Evolutionary conservation across 176 grass and related monocot species (phyloP).

Genomic region (Paspalum notatum): DNA sequence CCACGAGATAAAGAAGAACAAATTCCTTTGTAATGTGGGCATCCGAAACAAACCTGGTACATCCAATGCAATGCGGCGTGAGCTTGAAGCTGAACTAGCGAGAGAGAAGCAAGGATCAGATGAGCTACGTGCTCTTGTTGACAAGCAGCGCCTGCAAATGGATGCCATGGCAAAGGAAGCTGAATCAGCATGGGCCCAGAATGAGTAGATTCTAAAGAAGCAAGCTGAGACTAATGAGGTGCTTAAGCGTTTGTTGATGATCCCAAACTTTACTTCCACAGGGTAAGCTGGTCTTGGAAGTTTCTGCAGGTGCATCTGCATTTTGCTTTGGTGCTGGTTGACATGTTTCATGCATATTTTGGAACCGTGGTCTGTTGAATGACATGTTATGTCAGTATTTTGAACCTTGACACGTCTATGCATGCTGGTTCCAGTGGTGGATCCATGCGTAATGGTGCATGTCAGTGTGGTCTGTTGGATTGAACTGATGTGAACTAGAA

Average conservation of each 20-base stretch:
- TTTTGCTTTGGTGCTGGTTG: too few relatives aligned
- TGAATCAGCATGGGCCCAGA: neutral
- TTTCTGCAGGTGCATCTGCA: too few relatives aligned
- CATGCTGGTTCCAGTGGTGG: too few relatives aligned
- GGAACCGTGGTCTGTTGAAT: too few relatives aligned
- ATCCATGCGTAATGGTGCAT: too few relatives aligned
- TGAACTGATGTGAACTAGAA: too few relatives aligned
- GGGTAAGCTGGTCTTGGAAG: too few relatives aligned
- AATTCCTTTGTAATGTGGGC: neutral
- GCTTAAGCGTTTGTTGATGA: neutral
- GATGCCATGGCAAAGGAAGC: neutral
- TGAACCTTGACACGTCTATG: too few relatives aligned
- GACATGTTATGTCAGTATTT: too few relatives aligned
- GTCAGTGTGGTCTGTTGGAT: too few relatives aligned
- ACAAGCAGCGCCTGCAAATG: neutral
- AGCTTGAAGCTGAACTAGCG: neutral
- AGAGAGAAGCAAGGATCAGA: neutral
- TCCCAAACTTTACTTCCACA: neutral
- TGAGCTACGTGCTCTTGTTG: neutral
- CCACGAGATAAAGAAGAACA: neutral
- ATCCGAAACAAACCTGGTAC: neutral
- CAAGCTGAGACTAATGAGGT: neutral
- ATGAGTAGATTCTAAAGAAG: neutral
- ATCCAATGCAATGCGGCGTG: too few relatives aligned
- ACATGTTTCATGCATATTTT: too few relatives aligned